phyloP scores from a whole-genome alignment of 768 basidiomycete species.

The Hydnum rufescens region DNA sequence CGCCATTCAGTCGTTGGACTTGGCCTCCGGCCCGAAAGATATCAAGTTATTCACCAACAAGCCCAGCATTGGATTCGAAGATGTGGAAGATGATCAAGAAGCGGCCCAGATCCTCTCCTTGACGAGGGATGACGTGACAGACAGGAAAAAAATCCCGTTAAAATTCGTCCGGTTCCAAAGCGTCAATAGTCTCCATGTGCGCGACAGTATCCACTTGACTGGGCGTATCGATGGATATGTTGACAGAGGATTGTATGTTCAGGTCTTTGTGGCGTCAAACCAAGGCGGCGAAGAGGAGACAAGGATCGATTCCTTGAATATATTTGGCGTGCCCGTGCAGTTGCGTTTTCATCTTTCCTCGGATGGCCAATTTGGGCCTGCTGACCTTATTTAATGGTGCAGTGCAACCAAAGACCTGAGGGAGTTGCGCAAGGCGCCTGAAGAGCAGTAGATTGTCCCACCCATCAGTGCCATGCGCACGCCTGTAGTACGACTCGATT shows the following conservation, averaged over 20 bases:
- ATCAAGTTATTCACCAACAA: slow-evolving; percentile 47
- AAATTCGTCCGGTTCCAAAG: slow-evolving; percentile 51
- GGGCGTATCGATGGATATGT: no score
- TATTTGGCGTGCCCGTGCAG: slow-evolving; percentile 40
- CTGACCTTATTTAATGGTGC: no score
- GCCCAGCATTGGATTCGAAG: slow-evolving; percentile 40
- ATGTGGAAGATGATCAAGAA: slow-evolving; percentile 35
- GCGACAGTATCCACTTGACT: no score
- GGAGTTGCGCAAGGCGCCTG: no score
- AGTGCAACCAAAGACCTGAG: no score
- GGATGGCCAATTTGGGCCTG: background rate
- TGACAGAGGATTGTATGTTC: no score
- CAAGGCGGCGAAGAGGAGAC: slow-evolving; percentile 45
- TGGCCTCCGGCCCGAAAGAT: slow-evolving; percentile 32
- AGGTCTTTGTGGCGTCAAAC: slow-evolving; percentile 55
- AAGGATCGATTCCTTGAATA: slow-evolving; percentile 44
- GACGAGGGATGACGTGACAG: slow-evolving; percentile 28
- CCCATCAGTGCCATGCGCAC: no score
- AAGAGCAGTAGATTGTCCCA: no score
- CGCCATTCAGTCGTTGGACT: slow-evolving; percentile 25
- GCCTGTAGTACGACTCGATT: no score
- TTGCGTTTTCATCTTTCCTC: slow-evolving; percentile 13
- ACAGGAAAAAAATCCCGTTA: slow-evolving; percentile 29
- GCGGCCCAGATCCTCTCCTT: slow-evolving; percentile 41
- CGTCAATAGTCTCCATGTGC: slow-evolving; percentile 45